A percentile compares a stretch with the other conserved stretches of the same genome.
phyloP scores from a whole-genome alignment of 139 green algal genomes.

The Yamagishiella unicocca region DNA sequence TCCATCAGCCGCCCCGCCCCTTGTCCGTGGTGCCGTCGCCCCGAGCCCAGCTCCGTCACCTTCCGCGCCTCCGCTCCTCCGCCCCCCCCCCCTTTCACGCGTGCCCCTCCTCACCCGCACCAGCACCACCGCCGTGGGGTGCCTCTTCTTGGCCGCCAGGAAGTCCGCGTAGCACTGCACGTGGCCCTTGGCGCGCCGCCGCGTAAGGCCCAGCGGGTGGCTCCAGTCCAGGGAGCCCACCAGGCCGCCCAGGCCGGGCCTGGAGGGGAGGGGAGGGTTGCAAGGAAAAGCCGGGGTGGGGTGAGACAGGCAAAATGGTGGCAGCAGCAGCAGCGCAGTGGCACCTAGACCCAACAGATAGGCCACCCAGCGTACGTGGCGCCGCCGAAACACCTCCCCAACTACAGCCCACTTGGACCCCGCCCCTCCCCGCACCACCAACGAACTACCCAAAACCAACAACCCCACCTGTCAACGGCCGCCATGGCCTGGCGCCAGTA shows the following conservation, averaged over 20 bases:
- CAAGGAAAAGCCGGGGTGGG: background rate
- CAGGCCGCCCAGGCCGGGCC: slow-evolving; percentile 11
- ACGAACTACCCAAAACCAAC: background rate
- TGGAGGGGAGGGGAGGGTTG: background rate
- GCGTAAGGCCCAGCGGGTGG: slow-evolving; percentile 20
- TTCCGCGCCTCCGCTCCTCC: background rate
- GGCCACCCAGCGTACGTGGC: background rate
- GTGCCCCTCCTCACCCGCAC: slow-evolving; percentile 10
- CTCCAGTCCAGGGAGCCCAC: slow-evolving; percentile 20
- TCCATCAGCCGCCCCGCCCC: no score
- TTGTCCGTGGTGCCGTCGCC: no score
- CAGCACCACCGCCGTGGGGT: slow-evolving; percentile 35
- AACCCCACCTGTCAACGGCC: background rate
- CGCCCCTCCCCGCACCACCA: background rate
- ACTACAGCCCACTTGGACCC: background rate
- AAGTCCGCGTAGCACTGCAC: slow-evolving; percentile 41
- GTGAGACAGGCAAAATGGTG: background rate
- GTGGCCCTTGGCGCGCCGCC: background rate
- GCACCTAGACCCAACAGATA: background rate
- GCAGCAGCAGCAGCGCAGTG: background rate
- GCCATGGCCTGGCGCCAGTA: slow-evolving; percentile 18
- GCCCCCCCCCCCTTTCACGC: background rate
- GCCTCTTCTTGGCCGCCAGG: slow-evolving; percentile 27
- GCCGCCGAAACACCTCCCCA: background rate
- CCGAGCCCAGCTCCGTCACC: background rate